Evolutionary conservation across 2,329 filamentous ascomycete species (phyloP), one percentile per base, ranked within the genome.

Genomic region (Fusarium lateritium): DNA sequence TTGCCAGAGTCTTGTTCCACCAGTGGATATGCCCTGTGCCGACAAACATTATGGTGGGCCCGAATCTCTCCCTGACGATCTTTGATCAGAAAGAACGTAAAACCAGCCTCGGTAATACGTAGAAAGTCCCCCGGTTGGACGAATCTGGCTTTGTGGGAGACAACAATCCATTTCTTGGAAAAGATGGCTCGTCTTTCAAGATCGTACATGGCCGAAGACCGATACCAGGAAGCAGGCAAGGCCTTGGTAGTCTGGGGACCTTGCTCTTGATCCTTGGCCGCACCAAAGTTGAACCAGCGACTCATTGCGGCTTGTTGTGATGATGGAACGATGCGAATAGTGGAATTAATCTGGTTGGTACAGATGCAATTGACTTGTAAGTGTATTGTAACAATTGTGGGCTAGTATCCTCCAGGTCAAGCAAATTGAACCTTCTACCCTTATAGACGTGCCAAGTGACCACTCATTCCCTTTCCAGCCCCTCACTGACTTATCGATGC

Each of bases 41-140:
- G 55, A 10, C 55, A 57, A 13, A 57, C 55, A 3, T 57, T 57
- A 2, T 57, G 47, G 39, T 53, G 39, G 3, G 46, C 55, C 4
- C 39, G 15, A 4, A 57, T 43, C 11, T 44, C n/a, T 11, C 47
- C 47, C 7, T 57, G 38, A 2, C 38, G 47, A 10, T 53, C 55
- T 19, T 22, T 43, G 28, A 57, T 36, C 22, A 53, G 14, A 22
- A 53, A 57, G 9, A 57, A 57, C 10, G n/a, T 28, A 3, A 53
- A 57, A 2, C 46, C 46, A 4, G 55, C 47, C 4, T 43, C n/a
- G 0, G 38, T 53, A 1, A 43, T 31, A 9, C 55, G 39, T 0
- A 58, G 4, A 6, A 24, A 53, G 2, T 58, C 31, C 0, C 39
- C 55, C 0, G 40, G 4, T 38, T 58, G 4, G 2, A 26, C 0